Base-by-base conservation (phyloP, 306 rosid species). In the Cucurbita maxima region DNA sequence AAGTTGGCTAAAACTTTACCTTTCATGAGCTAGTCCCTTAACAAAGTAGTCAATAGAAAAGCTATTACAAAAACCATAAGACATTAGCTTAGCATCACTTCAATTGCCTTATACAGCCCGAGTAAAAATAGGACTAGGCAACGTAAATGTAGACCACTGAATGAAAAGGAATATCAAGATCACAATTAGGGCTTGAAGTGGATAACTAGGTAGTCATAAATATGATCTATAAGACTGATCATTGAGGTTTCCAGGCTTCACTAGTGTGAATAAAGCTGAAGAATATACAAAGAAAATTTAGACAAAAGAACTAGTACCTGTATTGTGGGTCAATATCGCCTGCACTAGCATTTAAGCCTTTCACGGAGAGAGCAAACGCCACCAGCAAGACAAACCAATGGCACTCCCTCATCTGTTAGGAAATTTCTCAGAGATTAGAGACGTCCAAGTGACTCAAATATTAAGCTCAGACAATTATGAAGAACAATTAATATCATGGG, bases 271-370 rank as follows among this genome's bases (percentile, higher is more conserved):
- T 16, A 54, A 72, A 55, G 18, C 18, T 72, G 62, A 55, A 72
- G 64, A 19, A 37, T 38, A 37, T 53, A 40, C n/a, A 72, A 72
- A 54, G 6, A 52, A 45, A 10, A 43, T 13, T 11, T 12, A 36
- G 18, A 53, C 8, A 53, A 44, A 36, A 54, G 18, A 45, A 36
- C 11, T 7, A 71, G 38, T 81, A 90, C 96, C 96, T 84, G 76
- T 83, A 92, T 22, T 3, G 90, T 2, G 87, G 91, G 87, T 90
- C 88, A 78, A 82, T 82, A 84, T 90, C 98, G 62, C 98, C 96
- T 1, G 84, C 83, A 82, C 96, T 88, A 76, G 96, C 96, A 74
- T 90, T 78, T 74, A 83, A 51, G 47, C 73, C 84, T 71, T 50
- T 73, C 48, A 81, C 71, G 57, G 74, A 77, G 76, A 82, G 85